Evolutionary conservation across 768 basidiomycete species (phyloP).

Genomic region (Gymnopilus junonius): DNA sequence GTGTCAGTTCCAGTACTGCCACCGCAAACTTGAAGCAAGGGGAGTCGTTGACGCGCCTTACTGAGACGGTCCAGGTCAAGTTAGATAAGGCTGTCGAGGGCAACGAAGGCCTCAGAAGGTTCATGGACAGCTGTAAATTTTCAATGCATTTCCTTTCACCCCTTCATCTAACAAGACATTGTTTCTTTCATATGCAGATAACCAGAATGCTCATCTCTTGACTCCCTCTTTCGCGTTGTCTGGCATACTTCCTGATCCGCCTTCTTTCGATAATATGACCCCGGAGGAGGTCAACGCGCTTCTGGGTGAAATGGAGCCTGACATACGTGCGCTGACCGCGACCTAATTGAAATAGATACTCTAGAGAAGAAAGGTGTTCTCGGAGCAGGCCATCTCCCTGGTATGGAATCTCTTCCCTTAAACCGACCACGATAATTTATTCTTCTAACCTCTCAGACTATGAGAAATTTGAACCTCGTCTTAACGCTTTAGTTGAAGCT

Average conservation of each 20-base stretch:
- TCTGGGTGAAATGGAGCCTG: conserved; percentile 79
- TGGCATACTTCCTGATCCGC: conserved; percentile 53
- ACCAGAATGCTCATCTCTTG: conserved; percentile 74
- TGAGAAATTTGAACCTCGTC: conserved; percentile 67
- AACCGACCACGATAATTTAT: neutral
- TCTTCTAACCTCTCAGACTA: conserved; percentile 48
- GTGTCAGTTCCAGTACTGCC: conserved; percentile 10
- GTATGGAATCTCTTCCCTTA: conserved; percentile 35
- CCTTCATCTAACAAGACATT: neutral
- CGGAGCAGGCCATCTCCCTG: conserved; percentile 71
- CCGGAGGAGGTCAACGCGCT: conserved; percentile 71
- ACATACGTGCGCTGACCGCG: conserved; percentile 84
- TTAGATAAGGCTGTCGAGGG: conserved; percentile 62
- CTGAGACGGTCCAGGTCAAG: conserved; percentile 62
- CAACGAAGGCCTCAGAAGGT: conserved; percentile 74
- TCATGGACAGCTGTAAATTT: conserved; percentile 73
- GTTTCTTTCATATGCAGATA: conserved; percentile 62
- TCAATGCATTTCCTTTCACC: neutral
- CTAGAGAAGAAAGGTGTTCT: conserved; percentile 74
- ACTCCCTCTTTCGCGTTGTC: conserved; percentile 79
- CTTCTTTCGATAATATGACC: conserved; percentile 68
- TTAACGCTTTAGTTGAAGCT: conserved; percentile 58
- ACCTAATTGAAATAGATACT: conserved; percentile 76
- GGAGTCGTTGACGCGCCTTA: conserved; percentile 60
- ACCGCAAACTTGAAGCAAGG: conserved; percentile 49